These are phyloP conservation scores for Dendrocalamus latiflorus DNA, from an alignment of 202 grass and related monocot genomes.

Conservation along the genomic window DNA sequence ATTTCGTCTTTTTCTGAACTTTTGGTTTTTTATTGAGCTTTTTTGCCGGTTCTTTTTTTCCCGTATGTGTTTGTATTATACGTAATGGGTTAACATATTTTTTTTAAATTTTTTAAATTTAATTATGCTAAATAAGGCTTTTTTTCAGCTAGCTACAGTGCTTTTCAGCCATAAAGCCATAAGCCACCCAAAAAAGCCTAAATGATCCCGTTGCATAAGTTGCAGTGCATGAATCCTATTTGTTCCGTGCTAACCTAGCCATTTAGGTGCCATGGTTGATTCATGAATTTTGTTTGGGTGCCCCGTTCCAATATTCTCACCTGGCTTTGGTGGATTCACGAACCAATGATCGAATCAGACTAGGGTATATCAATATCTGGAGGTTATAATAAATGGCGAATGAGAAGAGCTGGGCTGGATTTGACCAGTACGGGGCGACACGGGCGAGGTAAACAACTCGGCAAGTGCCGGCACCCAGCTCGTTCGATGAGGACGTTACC, in stretches of 20 bases:
- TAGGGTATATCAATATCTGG: not conserved
- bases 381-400: not conserved
- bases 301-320: not conserved
- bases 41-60: no score
- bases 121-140: no score
- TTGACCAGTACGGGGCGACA: not conserved
- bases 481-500: conserved; percentile 21
- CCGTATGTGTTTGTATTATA: no score
- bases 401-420: not conserved
- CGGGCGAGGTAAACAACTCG: not conserved
- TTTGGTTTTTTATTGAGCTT: no score
- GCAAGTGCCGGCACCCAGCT: not conserved
- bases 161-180: no score
- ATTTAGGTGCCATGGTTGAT: not conserved
- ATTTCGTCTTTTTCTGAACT: no score
- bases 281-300: not conserved
- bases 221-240: not conserved
- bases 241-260: not conserved
- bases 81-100: no score
- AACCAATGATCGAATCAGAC: not conserved
- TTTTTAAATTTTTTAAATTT: no score
- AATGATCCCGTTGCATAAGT: not conserved
- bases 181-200: no score
- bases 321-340: not conserved
- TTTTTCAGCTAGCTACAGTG: no score